Percentiles rank a stretch among this genome's conserved stretches.
phyloP scores from a whole-genome alignment of 1,284 basidiomycete genomes.

The Rugiboletus extremiorientalis region DNA sequence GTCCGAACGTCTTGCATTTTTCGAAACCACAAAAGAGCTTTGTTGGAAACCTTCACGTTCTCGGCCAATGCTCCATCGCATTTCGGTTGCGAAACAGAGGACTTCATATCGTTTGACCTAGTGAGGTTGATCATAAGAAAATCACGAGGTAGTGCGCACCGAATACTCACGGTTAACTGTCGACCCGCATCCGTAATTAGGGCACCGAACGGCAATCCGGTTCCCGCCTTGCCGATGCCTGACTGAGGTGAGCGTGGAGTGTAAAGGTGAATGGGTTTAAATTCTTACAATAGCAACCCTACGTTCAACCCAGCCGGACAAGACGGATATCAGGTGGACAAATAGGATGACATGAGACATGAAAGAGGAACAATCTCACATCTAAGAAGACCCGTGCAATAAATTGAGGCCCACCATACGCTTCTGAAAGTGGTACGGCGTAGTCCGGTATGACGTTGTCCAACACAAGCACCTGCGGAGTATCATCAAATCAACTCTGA shows the following conservation, averaged over 20 bases:
- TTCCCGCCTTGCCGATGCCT: conserved; percentile 32
- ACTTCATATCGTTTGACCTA: conserved; percentile 32
- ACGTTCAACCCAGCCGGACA: neutral
- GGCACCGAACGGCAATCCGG: conserved; percentile 28
- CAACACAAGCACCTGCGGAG: conserved; percentile 23
- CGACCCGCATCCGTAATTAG: conserved; percentile 21
- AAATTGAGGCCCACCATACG: conserved; percentile 30
- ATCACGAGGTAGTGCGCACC: neutral
- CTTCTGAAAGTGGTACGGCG: conserved; percentile 28
- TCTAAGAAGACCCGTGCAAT: conserved; percentile 28
- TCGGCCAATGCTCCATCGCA: conserved; percentile 26
- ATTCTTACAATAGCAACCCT: conserved; percentile 31
- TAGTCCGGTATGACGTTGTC: conserved; percentile 33
- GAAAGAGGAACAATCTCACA: conserved; percentile 6
- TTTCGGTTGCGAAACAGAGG: conserved; percentile 27
- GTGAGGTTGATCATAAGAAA: neutral
- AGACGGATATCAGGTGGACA: neutral
- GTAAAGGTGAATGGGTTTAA: conserved; percentile 5
- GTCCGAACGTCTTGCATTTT: neutral
- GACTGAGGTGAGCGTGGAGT: neutral
- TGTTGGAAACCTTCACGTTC: conserved; percentile 15
- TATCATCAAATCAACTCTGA: neutral
- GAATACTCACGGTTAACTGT: conserved; percentile 25
- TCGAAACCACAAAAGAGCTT: conserved; percentile 20
- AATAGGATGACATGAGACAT: neutral